Evolutionary conservation across 225 moss, liverwort and hornwort species (phyloP).

Genomic region (Straminergon stramineum): DNA sequence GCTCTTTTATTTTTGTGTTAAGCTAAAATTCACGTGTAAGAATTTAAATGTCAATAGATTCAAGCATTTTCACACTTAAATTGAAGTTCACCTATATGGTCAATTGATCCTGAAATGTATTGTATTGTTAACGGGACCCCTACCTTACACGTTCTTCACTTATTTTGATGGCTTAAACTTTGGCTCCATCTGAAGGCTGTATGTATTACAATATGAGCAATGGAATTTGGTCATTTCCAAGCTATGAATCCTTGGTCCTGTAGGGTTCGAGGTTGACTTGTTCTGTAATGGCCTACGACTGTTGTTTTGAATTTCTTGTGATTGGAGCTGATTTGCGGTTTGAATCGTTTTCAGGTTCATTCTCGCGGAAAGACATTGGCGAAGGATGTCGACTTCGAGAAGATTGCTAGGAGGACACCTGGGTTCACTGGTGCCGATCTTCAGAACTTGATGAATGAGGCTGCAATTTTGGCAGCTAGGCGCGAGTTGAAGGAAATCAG

Average conservation of each 20-base stretch:
- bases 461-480: conserved; percentile 5
- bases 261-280: neutral
- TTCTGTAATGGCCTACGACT: neutral
- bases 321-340: neutral
- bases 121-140: neutral
- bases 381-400: conserved; percentile 15
- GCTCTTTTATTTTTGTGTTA: neutral
- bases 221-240: neutral
- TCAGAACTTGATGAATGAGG: conserved; percentile 20
- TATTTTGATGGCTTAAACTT: neutral
- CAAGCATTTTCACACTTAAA: too few species aligned
- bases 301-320: too few species aligned
- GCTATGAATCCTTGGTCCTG: neutral
- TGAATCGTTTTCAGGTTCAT: neutral
- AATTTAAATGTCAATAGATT: neutral
- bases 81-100: too few species aligned
- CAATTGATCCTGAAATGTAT: neutral
- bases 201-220: neutral
- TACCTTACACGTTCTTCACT: neutral
- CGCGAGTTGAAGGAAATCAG: conserved; percentile 15
- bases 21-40: neutral
- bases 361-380: conserved; percentile 15
- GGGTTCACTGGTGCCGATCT: conserved; percentile 12
- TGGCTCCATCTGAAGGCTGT: too few species aligned
- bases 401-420: conserved; percentile 5